Evolutionary conservation across 2,329 filamentous ascomycete genomes (phyloP).

Genomic region (Botryotinia globosa): DNA sequence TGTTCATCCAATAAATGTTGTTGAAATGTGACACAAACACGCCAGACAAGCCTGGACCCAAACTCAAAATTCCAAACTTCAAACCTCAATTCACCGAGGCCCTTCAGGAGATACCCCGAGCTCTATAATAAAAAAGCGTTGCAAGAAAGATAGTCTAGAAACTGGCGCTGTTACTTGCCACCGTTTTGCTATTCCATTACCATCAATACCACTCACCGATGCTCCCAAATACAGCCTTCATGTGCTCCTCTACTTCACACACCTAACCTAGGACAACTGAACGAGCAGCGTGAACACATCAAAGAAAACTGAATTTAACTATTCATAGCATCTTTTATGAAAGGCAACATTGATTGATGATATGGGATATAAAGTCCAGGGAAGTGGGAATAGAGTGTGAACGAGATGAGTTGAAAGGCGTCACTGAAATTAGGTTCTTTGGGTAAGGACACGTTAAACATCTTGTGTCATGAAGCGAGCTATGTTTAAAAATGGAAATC

Average conservation of each 20-base stretch:
- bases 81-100: background rate
- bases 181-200: background rate
- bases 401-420: background rate
- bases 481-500: background rate
- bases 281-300: background rate
- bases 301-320: background rate
- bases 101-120: too few relatives aligned
- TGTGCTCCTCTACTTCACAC: background rate
- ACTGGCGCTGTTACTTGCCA: background rate
- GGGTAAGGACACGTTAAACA: background rate
- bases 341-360: background rate
- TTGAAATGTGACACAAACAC: background rate
- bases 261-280: background rate
- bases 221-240: background rate
- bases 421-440: background rate
- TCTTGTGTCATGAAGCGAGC: background rate
- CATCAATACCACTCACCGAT: background rate
- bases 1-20: background rate
- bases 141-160: background rate
- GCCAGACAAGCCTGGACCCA: background rate
- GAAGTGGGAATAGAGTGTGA: background rate
- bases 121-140: background rate
- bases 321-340: background rate
- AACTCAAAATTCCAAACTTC: too few relatives aligned
- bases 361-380: too few relatives aligned